Evolutionary conservation across 192 early-diverging fungal species (phyloP).

Genomic region (Physocladia obscura): DNA sequence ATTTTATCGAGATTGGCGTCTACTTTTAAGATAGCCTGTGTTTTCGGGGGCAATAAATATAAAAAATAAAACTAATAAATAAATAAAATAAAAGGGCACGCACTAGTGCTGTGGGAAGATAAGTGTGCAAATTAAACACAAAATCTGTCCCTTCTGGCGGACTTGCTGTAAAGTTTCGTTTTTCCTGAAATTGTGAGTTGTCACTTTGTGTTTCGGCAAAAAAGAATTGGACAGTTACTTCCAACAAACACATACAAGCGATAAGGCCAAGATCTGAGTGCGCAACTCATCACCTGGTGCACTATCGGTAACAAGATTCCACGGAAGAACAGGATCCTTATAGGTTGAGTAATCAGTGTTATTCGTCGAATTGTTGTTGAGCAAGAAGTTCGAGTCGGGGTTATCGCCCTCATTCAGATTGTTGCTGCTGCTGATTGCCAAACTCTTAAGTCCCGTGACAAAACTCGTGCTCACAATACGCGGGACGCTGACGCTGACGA

Average conservation of each 20-base stretch:
- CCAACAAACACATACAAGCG: not conserved
- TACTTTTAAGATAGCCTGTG: constrained; percentile 51
- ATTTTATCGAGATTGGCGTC: constrained; percentile 58
- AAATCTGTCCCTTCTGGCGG: constrained; percentile 64
- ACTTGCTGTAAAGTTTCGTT: constrained; percentile 59
- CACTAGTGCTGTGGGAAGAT: constrained; percentile 46
- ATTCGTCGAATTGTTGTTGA: too few relatives aligned
- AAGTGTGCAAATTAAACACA: constrained; percentile 60
- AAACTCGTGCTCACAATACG: not conserved
- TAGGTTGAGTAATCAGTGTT: too few relatives aligned
- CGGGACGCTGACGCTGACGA: not conserved
- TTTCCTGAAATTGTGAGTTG: constrained; percentile 40
- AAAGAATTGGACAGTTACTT: not conserved
- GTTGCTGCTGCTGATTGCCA: not conserved
- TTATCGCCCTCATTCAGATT: not conserved
- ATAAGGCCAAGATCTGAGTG: constrained; percentile 6
- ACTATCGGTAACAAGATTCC: not conserved
- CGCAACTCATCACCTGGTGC: not conserved
- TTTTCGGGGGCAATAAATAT: not conserved
- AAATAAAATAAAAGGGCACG: not conserved
- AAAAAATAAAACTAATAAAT: not conserved
- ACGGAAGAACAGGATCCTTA: too few relatives aligned
- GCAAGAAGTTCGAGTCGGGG: not conserved
- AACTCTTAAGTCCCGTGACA: not conserved
- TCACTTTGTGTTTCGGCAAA: not conserved